Evolutionary conservation across 1,284 basidiomycete genomes (phyloP), one percentile per base, ranked within the genome.

Genomic region (Leccinum subspadiceum): DNA sequence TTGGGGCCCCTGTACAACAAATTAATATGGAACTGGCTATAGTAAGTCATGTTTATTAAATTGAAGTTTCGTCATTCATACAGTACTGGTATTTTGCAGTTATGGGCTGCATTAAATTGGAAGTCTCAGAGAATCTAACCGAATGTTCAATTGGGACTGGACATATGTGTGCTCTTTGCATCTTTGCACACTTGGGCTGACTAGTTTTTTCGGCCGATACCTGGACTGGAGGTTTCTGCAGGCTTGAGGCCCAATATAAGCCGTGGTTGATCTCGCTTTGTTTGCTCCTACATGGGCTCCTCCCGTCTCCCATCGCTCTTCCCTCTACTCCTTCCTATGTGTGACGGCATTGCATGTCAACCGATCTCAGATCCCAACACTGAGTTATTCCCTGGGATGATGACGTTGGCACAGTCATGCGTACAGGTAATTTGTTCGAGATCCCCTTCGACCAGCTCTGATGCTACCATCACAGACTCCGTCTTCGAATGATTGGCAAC

Each of bases 391-490:
- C 49, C n/a, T 24, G 35, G 29, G 24, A 41, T 20, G 35, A 12
- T 41, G 41, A n/a, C 41, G 5, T 22, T 35, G 33, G 12, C 15
- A 3, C 56, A 51, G 31, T 20, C 1, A 26, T 20, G 2, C 9
- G 48, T 41, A 31, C 57, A 61, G 64, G 68, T 57, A 57, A 49
- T 2, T 15, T 10, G 20, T 26, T 20, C 5, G 55, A 35, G 4
- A 22, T 50, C n/a, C 5, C 17, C 22, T 64, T 33, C 22, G 7
- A 53, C 37, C 12, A 9, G 5, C 20, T 2, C 26, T 62, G 54
- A 64, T 33, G 26, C 10, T 53, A 54, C 6, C n/a, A 26, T 51
- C 29, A 41, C 46, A 65, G 64, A 26, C 37, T 41, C 48, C 15
- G 5, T 24, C 39, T n/a, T 44, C 31, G 9, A 35, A 29, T 15